Evolutionary conservation across 192 early-diverging fungal species (phyloP).

Genomic region (Chytriomyces confervae): DNA sequence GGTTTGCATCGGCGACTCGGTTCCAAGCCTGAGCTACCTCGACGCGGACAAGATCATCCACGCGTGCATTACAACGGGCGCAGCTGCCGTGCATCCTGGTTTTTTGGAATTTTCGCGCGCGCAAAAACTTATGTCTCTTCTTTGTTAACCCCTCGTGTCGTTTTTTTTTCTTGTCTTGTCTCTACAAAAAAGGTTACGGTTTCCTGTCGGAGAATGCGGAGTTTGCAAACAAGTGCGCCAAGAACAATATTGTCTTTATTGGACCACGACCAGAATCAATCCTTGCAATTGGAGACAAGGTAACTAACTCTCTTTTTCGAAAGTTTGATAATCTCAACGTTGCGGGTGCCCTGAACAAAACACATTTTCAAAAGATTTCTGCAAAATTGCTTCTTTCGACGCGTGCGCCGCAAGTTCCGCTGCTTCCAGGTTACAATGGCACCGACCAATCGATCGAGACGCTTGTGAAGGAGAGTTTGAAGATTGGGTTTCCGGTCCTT

Average conservation of each 20-base stretch:
- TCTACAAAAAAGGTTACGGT: conserved; percentile 52
- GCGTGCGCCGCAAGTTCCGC: conserved; percentile 59
- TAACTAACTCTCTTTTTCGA: neutral
- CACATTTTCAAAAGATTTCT: neutral
- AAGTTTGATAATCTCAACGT: too few species aligned
- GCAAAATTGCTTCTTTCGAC: conserved; percentile 18
- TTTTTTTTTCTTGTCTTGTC: neutral
- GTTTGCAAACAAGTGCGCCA: conserved; percentile 56
- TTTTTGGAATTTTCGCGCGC: conserved; percentile 7
- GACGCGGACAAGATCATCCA: conserved; percentile 59
- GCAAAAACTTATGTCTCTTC: neutral
- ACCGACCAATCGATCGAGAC: conserved; percentile 57
- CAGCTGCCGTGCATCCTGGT: conserved; percentile 63
- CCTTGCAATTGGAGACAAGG: conserved; percentile 67
- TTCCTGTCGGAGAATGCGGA: conserved; percentile 68
- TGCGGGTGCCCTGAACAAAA: too few species aligned
- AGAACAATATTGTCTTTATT: conserved; percentile 62
- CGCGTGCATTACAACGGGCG: conserved; percentile 53
- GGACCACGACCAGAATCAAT: conserved; percentile 64
- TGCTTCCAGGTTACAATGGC: conserved; percentile 73
- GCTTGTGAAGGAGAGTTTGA: conserved; percentile 55
- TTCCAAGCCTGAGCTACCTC: conserved; percentile 60
- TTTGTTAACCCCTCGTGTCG: neutral
- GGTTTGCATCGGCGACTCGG: conserved; percentile 59
- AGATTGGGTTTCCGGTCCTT: conserved; percentile 62